Evolutionary conservation across 192 early-diverging fungal genomes (phyloP).

Genomic region (Backusella luteola): DNA sequence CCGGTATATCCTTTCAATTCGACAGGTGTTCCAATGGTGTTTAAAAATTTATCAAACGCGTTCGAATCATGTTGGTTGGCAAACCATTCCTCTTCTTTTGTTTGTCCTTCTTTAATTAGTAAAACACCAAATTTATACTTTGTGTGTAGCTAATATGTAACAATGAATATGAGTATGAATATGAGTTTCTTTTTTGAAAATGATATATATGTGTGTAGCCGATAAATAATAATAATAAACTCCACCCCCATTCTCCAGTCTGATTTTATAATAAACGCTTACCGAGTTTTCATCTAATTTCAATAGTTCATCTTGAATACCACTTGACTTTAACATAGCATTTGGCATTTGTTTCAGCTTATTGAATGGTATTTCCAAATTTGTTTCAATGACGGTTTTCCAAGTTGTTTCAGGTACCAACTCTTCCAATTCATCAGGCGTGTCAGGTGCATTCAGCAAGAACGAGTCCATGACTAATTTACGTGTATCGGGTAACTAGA

Average conservation of each 20-base stretch:
- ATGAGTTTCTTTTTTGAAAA: neutral
- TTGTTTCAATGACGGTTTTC: constrained; percentile 44
- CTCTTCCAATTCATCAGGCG: neutral
- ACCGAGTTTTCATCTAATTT: constrained; percentile 74
- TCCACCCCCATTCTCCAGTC: neutral
- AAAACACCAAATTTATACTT: constrained; percentile 84
- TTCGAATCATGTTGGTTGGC: constrained; percentile 58
- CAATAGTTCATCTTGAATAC: constrained; percentile 62
- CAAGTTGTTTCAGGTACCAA: constrained; percentile 34
- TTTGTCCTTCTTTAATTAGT: constrained; percentile 64
- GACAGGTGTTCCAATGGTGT: constrained; percentile 70
- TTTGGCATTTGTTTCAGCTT: constrained; percentile 54
- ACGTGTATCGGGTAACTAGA: constrained; percentile 12
- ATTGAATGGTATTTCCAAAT: constrained; percentile 46
- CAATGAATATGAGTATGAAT: neutral
- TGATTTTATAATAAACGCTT: constrained; percentile 35
- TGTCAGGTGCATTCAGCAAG: constrained; percentile 20
- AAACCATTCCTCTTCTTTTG: constrained; percentile 79
- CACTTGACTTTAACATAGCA: constrained; percentile 36
- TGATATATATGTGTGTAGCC: neutral
- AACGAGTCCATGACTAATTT: constrained; percentile 32
- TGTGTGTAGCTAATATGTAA: constrained; percentile 26
- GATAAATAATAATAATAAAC: constrained; percentile 14
- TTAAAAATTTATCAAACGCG: constrained; percentile 61
- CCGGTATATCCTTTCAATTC: constrained; percentile 71